Evolutionary conservation across 176 grass and related monocot genomes (phyloP).

Genomic region (Eleusine coracana): DNA sequence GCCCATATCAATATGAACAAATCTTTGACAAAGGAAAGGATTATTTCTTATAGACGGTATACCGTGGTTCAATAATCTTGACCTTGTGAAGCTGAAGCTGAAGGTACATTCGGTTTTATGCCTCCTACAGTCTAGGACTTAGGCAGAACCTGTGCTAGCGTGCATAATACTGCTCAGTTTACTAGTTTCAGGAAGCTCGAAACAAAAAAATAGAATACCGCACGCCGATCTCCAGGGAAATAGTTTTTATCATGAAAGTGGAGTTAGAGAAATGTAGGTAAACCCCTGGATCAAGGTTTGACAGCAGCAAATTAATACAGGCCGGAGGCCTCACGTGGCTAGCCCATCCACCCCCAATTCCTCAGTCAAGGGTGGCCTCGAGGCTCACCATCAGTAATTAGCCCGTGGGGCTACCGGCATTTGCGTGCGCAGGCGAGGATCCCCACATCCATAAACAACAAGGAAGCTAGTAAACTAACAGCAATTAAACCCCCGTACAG

Average conservation of each 20-base stretch:
- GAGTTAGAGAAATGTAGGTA: neutral
- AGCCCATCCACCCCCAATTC: slow-evolving; percentile 14
- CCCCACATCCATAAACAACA: neutral
- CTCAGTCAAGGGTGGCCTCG: neutral
- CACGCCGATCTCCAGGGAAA: neutral
- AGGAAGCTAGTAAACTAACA: neutral
- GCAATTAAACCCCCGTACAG: neutral
- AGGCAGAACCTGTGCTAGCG: neutral
- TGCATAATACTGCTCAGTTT: neutral
- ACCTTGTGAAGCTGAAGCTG: neutral
- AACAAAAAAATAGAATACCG: neutral
- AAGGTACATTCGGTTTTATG: neutral
- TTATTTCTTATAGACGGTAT: neutral
- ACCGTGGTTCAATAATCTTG: neutral
- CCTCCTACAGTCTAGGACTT: neutral
- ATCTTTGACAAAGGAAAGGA: neutral
- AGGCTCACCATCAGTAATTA: slow-evolving; percentile 1
- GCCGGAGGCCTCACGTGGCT: slow-evolving; percentile 1
- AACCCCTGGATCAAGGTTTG: neutral
- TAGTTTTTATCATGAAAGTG: neutral
- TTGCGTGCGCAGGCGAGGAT: no score
- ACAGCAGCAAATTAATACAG: neutral
- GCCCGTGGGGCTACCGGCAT: neutral
- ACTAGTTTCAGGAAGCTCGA: neutral
- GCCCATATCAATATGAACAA: neutral